Conservation (phyloP, 768 basidiomycete species). For the Cantharellus anzutake region DNA sequence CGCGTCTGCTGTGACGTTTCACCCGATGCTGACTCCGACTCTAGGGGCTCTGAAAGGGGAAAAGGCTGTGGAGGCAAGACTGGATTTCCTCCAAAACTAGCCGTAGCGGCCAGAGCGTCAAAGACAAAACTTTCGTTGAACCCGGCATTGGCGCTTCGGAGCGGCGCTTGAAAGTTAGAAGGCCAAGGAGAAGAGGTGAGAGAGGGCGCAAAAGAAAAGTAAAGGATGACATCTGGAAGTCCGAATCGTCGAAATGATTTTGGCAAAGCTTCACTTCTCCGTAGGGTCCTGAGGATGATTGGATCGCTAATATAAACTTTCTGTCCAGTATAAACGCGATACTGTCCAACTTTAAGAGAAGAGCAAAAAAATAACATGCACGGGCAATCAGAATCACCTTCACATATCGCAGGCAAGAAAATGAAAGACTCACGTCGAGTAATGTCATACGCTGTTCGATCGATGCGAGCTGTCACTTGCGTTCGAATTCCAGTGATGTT, state of each 20-base stretch:
- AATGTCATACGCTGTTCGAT: slow-evolving; percentile 74
- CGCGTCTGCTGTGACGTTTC: neutral
- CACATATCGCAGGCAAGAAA: neutral
- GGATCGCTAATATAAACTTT: slow-evolving; percentile 67
- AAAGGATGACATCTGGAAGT: neutral
- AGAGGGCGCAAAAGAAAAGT: neutral
- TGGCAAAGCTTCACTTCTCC: neutral
- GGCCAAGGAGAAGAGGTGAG: neutral
- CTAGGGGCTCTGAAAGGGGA: neutral
- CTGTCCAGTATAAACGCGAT: slow-evolving; percentile 63
- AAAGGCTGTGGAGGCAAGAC: neutral
- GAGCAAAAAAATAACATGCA: slow-evolving; percentile 2
- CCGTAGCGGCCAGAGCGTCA: slow-evolving; percentile 39
- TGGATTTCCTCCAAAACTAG: slow-evolving; percentile 52
- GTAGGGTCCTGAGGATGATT: slow-evolving; percentile 11
- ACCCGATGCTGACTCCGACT: neutral
- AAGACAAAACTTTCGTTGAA: slow-evolving; percentile 20
- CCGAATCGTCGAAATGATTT: neutral
- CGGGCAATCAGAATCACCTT: neutral
- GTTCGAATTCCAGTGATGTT: slow-evolving; percentile 64
- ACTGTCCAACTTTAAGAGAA: slow-evolving; percentile 47
- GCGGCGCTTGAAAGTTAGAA: too few species aligned
- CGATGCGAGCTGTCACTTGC: slow-evolving; percentile 59
- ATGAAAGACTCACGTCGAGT: slow-evolving; percentile 30
- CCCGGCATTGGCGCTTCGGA: too few species aligned